Evolutionary conservation across 2,329 filamentous ascomycete species (phyloP), one percentile per base, ranked within the genome.

Genomic region (Penicillium sp.): DNA sequence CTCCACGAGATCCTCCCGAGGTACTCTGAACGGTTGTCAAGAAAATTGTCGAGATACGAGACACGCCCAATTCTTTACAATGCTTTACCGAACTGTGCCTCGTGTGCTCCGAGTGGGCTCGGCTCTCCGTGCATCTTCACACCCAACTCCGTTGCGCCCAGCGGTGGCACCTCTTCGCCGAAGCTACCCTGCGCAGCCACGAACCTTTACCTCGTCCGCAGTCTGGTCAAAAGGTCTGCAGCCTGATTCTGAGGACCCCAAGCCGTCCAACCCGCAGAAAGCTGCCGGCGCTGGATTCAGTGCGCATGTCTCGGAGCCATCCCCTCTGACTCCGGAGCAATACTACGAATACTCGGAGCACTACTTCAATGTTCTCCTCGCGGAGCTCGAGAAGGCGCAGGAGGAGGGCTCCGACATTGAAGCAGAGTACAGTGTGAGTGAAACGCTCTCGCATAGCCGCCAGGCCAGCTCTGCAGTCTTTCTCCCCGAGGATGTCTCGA

Each of bases 401-500:
- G 93, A 97, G 63, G 73, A 77, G 29, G 83, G 86, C 7, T 65
- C 66, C 0, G 86, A 90, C 46, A 71, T 95, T 5, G 93, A 98
- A 58, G 85, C 93, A 4, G 93, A 98, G 64, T 97, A 85, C 60
- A 85, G 85, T 51, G 91, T 96, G 76, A 53, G 84, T 76, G 24
- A 24, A 13, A 7, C 29, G 3, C 12, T 12, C 35, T 8, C 9
- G 46, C 18, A 18, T 18, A 18, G 18, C 18, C 18, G 18, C 18
- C 18, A 18, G 18, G 18, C 18, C 18, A 18, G 18, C 3, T 18
- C 18, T 18, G 18, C 18, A 18, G 18, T 18, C 18, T 18, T 18
- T 18, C 18, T 18, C 18, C 1, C 18, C 3, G 18, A 18, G 18
- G 18, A 18, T 18, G 18, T 18, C 18, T 18, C 18, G 18, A 18